Conservation (phyloP, 805 yeast species). For the Saturnispora silvae region DNA sequence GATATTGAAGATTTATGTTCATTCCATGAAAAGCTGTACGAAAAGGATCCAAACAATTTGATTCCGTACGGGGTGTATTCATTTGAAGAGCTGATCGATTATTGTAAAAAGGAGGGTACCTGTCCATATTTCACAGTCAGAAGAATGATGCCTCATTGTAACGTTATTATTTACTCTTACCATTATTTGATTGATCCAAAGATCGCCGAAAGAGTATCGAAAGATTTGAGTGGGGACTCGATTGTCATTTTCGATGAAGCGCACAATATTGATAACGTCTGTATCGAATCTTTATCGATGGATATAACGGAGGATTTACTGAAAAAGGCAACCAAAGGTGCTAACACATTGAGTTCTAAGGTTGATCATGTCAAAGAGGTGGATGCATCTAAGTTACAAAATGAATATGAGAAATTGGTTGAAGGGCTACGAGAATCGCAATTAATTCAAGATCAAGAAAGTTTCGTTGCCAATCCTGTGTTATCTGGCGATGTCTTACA, state of each 20-base stretch:
- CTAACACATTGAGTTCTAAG: slow-evolving; percentile 61
- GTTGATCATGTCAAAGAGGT: slow-evolving; percentile 77
- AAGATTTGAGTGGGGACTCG: slow-evolving; percentile 82
- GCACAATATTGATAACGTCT: slow-evolving; percentile 96
- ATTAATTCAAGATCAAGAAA: slow-evolving; percentile 35
- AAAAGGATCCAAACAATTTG: slow-evolving; percentile 76
- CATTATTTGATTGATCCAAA: slow-evolving; percentile 95
- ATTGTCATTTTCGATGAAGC: slow-evolving; percentile 97
- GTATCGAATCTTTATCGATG: slow-evolving; percentile 88
- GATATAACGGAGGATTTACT: slow-evolving; percentile 87
- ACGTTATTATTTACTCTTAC: slow-evolving; percentile 89
- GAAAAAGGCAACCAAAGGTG: slow-evolving; percentile 81
- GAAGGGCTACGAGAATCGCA: slow-evolving; percentile 83
- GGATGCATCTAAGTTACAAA: slow-evolving; percentile 75
- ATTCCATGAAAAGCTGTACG: slow-evolving; percentile 83
- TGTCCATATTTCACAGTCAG: slow-evolving; percentile 98
- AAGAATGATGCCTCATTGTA: slow-evolving; percentile 93
- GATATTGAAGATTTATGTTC: slow-evolving; percentile 60
- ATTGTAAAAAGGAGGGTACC: slow-evolving; percentile 68
- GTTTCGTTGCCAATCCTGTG: slow-evolving; percentile 79
- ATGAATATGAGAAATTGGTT: slow-evolving; percentile 85
- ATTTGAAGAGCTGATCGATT: slow-evolving; percentile 69
- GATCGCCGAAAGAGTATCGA: slow-evolving; percentile 90
- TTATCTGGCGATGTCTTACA: slow-evolving; percentile 74
- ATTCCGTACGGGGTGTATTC: slow-evolving; percentile 93